Base-by-base conservation (phyloP, 345 rosid species). In the Tarenaya hassleriana region DNA sequence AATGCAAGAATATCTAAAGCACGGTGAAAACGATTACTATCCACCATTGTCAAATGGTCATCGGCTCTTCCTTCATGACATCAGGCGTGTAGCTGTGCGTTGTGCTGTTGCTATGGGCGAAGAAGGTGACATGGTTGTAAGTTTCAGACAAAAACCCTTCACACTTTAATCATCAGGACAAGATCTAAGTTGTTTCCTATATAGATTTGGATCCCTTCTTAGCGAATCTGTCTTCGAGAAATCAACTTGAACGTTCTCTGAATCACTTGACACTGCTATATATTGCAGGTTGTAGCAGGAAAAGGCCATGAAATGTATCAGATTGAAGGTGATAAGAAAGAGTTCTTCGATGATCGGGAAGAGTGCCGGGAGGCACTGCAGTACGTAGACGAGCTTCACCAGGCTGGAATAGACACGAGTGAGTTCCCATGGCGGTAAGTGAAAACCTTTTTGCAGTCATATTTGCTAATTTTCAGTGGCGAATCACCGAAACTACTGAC, bases 31-130 rank as follows among this genome's bases (percentile, higher is more conserved):
- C 32, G 94, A 87, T 74, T 84, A 87, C 62, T 92, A 84, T 50
- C 94, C 96, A 8, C 95, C 96, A 53, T 78, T 91, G 47, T 71
- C 87, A 49, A 91, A 87, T 67, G 98, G 96, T 38, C 75, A 92
- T 73, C 75, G 86, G 64, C 81, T 92, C 44, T 91, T 91, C 52
- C 78, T 92, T 57, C 95, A 92, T 38, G 98, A 82, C 71, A 56
- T 82, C 37, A 84, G 96, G 66, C 80, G 79, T 50, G 95, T 87
- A 67, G 98, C 98, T 60, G 86, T 92, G 15, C 88, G 95, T 34
- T 81, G 86, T 66, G 98, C 95, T 44, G 96, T 84, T 63, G 95
- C 95, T 48, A 87, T 84, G 98, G 98, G 96, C n/a, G 98, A 92
- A 82, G 96, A 92, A 78, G 96, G 96, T 6, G 96, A 88, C 52